Conservation (phyloP, 345 rosid species). For the Populus pruinosa region DNA sequence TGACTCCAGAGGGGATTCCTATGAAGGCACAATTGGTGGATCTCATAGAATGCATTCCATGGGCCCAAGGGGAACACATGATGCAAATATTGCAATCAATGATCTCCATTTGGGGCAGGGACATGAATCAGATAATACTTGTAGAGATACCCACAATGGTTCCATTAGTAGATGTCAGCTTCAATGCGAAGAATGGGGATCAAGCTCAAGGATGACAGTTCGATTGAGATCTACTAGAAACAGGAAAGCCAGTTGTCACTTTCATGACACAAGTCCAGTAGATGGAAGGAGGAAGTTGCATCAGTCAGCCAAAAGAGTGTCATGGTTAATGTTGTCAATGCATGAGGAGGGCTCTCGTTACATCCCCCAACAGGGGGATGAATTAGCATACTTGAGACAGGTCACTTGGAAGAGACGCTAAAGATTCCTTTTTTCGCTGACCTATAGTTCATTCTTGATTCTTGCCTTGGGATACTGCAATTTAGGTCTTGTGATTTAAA, state of each 20-base stretch:
- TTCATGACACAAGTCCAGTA: constrained; percentile 54
- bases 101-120: constrained; percentile 23
- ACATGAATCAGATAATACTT: constrained; percentile 35
- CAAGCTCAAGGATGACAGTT: constrained; percentile 60
- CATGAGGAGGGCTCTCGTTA: constrained; percentile 89
- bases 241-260: constrained; percentile 60
- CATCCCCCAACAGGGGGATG: constrained; percentile 92
- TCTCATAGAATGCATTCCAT: constrained; percentile 32
- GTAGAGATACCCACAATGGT: constrained; percentile 13
- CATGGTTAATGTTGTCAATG: constrained; percentile 79
- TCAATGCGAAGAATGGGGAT: constrained; percentile 57
- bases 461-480: not conserved
- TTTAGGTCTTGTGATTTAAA: not conserved
- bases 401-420: constrained; percentile 32
- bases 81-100: constrained; percentile 22
- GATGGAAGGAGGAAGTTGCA: constrained; percentile 51
- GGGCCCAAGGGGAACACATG: constrained; percentile 31
- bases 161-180: constrained; percentile 38
- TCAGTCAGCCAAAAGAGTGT: constrained; percentile 49
- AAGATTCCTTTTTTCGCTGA: not conserved
- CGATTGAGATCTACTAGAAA: constrained; percentile 78
- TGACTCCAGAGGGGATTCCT: constrained; percentile 28
- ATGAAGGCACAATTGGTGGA: constrained; percentile 38
- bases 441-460: not conserved
- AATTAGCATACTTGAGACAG: constrained; percentile 86